These are phyloP conservation scores for Boletus edulis DNA, from an alignment of 768 basidiomycete genomes.

Conservation along the genomic window DNA sequence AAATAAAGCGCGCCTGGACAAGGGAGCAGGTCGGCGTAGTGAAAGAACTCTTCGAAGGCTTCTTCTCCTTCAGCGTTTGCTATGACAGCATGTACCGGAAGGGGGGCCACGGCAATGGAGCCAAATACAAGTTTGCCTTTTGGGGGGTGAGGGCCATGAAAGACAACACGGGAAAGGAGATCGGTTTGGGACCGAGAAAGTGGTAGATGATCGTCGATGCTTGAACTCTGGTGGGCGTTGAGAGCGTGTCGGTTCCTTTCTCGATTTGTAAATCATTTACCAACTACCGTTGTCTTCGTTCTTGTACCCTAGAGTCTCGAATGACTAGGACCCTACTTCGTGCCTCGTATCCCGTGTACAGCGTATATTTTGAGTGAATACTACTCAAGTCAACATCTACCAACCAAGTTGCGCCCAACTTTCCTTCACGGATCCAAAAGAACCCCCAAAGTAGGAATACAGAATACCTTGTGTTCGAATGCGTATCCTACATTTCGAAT, in stretches of 20 bases:
- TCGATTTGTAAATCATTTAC: conserved; percentile 1
- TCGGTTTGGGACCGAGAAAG: conserved; percentile 32
- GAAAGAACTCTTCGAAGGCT: conserved; percentile 42
- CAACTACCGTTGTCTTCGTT: too few relatives aligned
- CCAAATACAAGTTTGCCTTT: conserved; percentile 30
- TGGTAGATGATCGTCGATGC: not conserved
- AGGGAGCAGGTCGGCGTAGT: conserved; percentile 12
- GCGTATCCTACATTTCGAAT: too few relatives aligned
- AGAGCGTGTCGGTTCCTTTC: not conserved
- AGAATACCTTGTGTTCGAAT: too few relatives aligned
- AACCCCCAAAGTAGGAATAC: too few relatives aligned
- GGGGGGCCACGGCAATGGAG: conserved; percentile 36
- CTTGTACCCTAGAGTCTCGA: too few relatives aligned
- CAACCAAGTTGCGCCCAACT: too few relatives aligned
- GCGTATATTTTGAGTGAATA: too few relatives aligned
- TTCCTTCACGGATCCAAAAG: too few relatives aligned
- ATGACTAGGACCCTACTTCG: too few relatives aligned
- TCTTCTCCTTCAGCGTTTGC: conserved; percentile 34
- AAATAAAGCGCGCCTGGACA: conserved; percentile 36
- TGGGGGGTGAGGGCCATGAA: conserved; percentile 40
- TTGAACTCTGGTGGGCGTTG: not conserved
- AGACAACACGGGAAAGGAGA: conserved; percentile 31
- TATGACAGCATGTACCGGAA: conserved; percentile 35
- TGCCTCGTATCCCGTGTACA: too few relatives aligned
- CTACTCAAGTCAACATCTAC: too few relatives aligned